A percentile compares a stretch with the other conserved stretches of the same genome.
Evolutionary conservation across 1,139 yeast species (phyloP).

Genomic region (Hansenula lynferdii): DNA sequence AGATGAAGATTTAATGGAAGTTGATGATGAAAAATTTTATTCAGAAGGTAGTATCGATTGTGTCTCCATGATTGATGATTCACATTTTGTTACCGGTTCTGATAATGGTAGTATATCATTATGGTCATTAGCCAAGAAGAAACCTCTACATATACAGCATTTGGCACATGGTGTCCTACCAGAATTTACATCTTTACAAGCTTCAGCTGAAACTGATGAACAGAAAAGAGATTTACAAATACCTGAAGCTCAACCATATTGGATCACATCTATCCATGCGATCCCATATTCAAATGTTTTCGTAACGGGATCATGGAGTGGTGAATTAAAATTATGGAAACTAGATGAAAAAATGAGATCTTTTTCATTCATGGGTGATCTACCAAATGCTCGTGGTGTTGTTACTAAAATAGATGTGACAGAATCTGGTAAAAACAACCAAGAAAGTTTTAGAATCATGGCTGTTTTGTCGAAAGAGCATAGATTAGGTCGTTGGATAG

Average conservation of each 20-base stretch:
- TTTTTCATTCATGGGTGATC: constrained; percentile 49
- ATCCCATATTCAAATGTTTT: constrained; percentile 89
- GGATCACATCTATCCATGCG: constrained; percentile 80
- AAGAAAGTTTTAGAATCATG: constrained; percentile 48
- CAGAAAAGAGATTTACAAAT: constrained; percentile 43
- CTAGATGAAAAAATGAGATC: constrained; percentile 58
- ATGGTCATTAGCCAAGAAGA: constrained; percentile 90
- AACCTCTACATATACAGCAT: constrained; percentile 67
- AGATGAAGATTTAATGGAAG: constrained; percentile 27
- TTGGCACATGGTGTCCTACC: constrained; percentile 77
- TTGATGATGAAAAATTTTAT: constrained; percentile 33
- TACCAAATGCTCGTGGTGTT: constrained; percentile 63
- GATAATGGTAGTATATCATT: constrained; percentile 86
- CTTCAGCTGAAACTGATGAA: constrained; percentile 63
- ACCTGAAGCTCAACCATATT: constrained; percentile 72
- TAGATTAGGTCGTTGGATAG: constrained; percentile 79
- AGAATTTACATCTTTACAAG: constrained; percentile 37
- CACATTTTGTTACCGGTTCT: constrained; percentile 89
- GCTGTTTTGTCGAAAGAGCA: constrained; percentile 82
- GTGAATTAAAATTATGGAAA: constrained; percentile 72
- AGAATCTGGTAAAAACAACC: constrained; percentile 48
- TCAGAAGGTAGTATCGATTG: constrained; percentile 90
- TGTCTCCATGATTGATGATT: constrained; percentile 87
- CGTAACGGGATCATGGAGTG: constrained; percentile 86
- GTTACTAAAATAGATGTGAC: constrained; percentile 64